These are phyloP conservation scores for Corylus heterophylla DNA, from an alignment of 306 rosid genomes.

Conservation along the genomic window DNA sequence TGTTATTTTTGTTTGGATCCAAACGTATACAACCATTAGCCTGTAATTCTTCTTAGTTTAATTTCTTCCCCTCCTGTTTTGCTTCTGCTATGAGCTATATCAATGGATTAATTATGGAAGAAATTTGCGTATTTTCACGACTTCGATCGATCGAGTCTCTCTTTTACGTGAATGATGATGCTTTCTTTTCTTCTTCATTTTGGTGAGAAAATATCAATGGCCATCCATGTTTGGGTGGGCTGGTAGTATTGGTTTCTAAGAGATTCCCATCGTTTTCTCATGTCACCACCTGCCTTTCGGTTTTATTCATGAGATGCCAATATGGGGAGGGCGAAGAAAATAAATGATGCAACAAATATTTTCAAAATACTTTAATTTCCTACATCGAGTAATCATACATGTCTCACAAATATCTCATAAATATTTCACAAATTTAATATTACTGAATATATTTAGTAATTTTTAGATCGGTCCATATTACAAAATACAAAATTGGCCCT, in stretches of 20 bases:
- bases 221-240: slow-evolving; percentile 1
- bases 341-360: not conserved
- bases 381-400: too few relatives aligned
- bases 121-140: slow-evolving; percentile 16
- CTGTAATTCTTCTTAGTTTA: slow-evolving; percentile 11
- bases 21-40: not conserved
- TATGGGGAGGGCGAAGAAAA: not conserved
- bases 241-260: slow-evolving; percentile 12
- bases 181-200: not conserved
- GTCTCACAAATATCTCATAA: too few relatives aligned
- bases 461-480: too few relatives aligned
- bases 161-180: not conserved
- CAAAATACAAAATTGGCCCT: too few relatives aligned
- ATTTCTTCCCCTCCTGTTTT: not conserved
- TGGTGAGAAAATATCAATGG: slow-evolving; percentile 16
- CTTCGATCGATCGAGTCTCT: not conserved
- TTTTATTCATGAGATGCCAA: slow-evolving; percentile 6
- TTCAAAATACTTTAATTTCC: too few relatives aligned
- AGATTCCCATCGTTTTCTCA: not conserved
- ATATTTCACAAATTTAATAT: too few relatives aligned
- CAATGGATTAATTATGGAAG: not conserved
- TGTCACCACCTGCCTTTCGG: not conserved
- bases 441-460: too few relatives aligned
- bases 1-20: slow-evolving; percentile 9
- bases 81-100: not conserved